Evolutionary conservation across 2,329 filamentous ascomycete genomes (phyloP), one percentile per base, ranked within the genome.

Genomic region (Fusarium tjaetaba): DNA sequence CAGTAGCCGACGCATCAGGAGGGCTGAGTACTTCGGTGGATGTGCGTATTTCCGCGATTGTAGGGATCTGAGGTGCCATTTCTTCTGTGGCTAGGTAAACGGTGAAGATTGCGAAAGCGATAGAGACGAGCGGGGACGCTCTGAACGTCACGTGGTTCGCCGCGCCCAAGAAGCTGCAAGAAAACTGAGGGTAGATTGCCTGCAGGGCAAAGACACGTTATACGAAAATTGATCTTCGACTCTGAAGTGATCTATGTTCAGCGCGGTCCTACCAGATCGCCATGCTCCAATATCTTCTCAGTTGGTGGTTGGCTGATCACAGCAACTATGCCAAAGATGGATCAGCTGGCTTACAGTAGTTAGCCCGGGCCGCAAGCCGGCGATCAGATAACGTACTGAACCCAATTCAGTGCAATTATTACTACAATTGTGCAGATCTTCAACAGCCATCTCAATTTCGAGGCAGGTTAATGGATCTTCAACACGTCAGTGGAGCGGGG

Each of bases 61-160:
- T 30, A 22, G 45, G 45, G 3, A 2, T 8, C 1, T 0, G 26
- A 48, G 4, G 20, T 22, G 9, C 3, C 45, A 30, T 30, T 11
- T 8, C 5, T 4, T 30, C 14, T 11, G 20, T 30, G 20, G 45
- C 4, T 11, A 11, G 18, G 13, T 28, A 0, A 9, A 30, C 10
- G 10, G 14, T 22, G 0, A 5, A 15, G 1, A 4, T 30, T 30
- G 13, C 2, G 20, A 46, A 4, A 11, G 15, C 3, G 20, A 11
- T 22, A 5, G 26, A n/a, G 3, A 8, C 1, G 7, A 28, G 24
- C n/a, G n/a, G 42, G 15, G 10, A 24, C 24, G 41, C 4, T 18
- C n/a, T 43, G 5, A 5, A 24, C 0, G 15, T 43, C 41, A 18
- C n/a, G 41, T 43, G n/a, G n/a, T 4, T 1, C 41, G 5, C 15